A percentile compares a stretch with the other conserved stretches of the same genome.
Evolutionary conservation across 2,329 filamentous ascomycete genomes (phyloP).

Genomic region (Neonectria punicea): DNA sequence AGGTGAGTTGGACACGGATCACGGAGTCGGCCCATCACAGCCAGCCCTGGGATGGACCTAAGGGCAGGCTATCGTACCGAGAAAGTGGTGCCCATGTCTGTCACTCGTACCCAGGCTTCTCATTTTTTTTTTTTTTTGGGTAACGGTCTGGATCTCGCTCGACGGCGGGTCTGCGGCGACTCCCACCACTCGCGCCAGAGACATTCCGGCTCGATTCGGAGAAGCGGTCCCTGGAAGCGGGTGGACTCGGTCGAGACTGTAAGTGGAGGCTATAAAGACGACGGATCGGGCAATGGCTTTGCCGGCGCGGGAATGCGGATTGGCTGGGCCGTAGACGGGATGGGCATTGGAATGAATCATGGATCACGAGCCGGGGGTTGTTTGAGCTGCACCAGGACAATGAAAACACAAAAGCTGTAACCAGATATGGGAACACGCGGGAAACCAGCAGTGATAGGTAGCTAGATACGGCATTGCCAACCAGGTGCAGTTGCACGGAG

Average conservation of each 20-base stretch:
- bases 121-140: background rate
- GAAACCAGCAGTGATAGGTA: background rate
- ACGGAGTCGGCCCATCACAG: background rate
- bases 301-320: background rate
- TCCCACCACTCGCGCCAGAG: background rate
- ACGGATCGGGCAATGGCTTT: background rate
- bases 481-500: background rate
- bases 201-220: conserved; percentile 19
- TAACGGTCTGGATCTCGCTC: background rate
- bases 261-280: background rate
- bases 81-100: background rate
- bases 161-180: background rate
- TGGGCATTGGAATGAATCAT: background rate
- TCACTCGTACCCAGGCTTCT: background rate
- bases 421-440: no score
- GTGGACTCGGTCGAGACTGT: background rate
- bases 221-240: conserved; percentile 3
- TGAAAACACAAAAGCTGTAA: background rate
- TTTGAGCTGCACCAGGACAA: background rate
- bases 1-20: background rate
- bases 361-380: background rate
- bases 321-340: background rate
- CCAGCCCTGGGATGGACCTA: background rate
- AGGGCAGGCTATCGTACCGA: background rate
- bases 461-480: background rate